Percentiles rank a stretch among this genome's conserved stretches.
phyloP scores from a whole-genome alignment of 352 stramenopile genomes.

The Globisporangium polare region DNA sequence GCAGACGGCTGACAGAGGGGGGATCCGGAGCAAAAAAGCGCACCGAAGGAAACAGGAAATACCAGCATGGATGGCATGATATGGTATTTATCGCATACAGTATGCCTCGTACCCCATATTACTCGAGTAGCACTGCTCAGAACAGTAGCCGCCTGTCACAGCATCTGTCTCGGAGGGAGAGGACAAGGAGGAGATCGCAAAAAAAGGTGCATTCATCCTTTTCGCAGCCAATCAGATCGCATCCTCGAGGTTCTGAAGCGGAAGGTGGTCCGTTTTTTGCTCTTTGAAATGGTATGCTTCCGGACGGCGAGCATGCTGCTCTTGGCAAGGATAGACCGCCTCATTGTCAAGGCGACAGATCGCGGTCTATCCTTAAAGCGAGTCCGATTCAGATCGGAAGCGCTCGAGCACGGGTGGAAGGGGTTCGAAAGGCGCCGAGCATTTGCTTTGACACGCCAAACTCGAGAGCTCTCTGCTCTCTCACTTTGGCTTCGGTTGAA shows the following conservation, averaged over 20 bases:
- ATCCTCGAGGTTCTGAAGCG: background rate
- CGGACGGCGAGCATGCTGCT: too few relatives aligned
- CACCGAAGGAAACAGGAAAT: background rate
- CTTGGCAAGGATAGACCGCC: too few relatives aligned
- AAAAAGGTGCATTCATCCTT: background rate
- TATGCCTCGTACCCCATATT: too few relatives aligned
- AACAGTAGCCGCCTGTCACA: too few relatives aligned
- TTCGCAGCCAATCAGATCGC: background rate
- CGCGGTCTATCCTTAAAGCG: too few relatives aligned
- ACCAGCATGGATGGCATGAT: too few relatives aligned
- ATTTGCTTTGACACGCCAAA: slow-evolving; percentile 10
- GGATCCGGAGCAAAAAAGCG: background rate
- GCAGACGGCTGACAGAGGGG: background rate
- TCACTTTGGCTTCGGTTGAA: slow-evolving; percentile 9
- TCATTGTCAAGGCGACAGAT: too few relatives aligned
- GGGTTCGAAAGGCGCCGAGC: background rate
- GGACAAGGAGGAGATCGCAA: background rate
- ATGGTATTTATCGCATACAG: too few relatives aligned
- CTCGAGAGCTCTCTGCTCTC: background rate
- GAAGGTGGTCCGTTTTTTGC: too few relatives aligned
- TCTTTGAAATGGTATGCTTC: too few relatives aligned
- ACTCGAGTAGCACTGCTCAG: too few relatives aligned
- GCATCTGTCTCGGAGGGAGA: slow-evolving; percentile 1
- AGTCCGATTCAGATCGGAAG: too few relatives aligned
- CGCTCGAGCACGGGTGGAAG: background rate